A percentile compares a stretch with the other conserved stretches of the same genome.
These are phyloP conservation scores for Nicotiana obtusifolia DNA, from an alignment of 257 asterid species.

Conservation along the genomic window DNA sequence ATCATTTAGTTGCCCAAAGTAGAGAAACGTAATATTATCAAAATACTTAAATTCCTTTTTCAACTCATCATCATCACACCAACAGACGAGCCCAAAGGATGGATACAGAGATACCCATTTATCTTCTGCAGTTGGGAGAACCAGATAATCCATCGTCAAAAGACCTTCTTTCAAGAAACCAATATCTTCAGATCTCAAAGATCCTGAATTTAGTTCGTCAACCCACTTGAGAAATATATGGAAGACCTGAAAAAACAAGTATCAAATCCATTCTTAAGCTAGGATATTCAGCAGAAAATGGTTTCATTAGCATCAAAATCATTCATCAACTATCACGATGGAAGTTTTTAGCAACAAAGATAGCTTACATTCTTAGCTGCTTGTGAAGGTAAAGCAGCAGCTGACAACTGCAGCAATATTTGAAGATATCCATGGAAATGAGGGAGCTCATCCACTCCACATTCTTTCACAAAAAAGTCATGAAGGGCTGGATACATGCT, in stretches of 20 bases:
- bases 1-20: constrained; percentile 51
- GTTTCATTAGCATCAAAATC: not conserved
- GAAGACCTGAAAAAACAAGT: constrained; percentile 43
- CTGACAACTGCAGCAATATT: constrained; percentile 63
- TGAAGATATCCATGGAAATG: constrained; percentile 66
- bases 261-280: not conserved
- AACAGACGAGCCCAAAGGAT: constrained; percentile 75
- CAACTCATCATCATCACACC: constrained; percentile 74
- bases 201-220: constrained; percentile 62
- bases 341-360: constrained; percentile 10
- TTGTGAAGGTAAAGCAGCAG: constrained; percentile 57
- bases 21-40: constrained; percentile 55
- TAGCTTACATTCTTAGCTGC: constrained; percentile 65
- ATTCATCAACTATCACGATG: not conserved
- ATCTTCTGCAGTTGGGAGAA: constrained; percentile 88
- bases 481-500: constrained; percentile 67
- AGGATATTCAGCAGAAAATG: not conserved
- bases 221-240: constrained; percentile 70
- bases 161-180: constrained; percentile 55
- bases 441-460: constrained; percentile 74
- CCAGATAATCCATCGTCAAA: constrained; percentile 46
- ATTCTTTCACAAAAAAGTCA: constrained; percentile 79
- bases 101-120: constrained; percentile 88
- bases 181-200: constrained; percentile 56
- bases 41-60: constrained; percentile 59